Evolutionary conservation across 2,329 filamentous ascomycete species (phyloP).

Genomic region (Trichocomaceae sp.): DNA sequence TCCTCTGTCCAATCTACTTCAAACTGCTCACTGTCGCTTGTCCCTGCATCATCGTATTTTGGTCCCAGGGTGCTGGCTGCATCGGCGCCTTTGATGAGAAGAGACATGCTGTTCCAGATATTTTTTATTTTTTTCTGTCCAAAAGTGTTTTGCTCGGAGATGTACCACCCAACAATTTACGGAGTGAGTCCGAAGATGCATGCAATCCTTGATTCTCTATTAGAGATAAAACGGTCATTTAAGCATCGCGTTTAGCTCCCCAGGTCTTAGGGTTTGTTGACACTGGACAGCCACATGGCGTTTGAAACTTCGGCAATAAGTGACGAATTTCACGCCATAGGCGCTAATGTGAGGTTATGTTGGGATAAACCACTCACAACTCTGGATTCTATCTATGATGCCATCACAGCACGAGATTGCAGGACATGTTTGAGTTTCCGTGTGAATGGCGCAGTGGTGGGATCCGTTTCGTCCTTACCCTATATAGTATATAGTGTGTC

Average conservation of each 20-base stretch:
- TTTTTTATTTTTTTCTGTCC: too few relatives aligned
- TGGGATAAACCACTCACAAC: not conserved
- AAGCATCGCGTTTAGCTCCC: not conserved
- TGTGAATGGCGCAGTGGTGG: not conserved
- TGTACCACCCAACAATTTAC: not conserved
- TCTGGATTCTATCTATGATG: not conserved
- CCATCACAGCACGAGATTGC: not conserved
- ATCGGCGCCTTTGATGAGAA: not conserved
- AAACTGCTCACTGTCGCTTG: not conserved
- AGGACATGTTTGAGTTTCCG: not conserved
- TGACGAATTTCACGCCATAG: not conserved
- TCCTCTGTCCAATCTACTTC: constrained; percentile 15
- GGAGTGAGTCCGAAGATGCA: not conserved
- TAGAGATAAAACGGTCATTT: not conserved
- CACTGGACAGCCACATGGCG: not conserved
- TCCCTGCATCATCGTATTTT: not conserved
- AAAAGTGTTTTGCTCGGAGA: not conserved
- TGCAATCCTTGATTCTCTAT: not conserved
- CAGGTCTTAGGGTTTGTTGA: not conserved
- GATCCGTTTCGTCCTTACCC: too few relatives aligned
- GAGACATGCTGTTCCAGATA: not conserved
- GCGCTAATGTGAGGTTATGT: not conserved
- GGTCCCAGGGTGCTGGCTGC: not conserved
- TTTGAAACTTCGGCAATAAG: not conserved
- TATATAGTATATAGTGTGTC: too few relatives aligned